phyloP scores from a whole-genome alignment of 1,284 basidiomycete genomes.

The Rhodotorula sp. region DNA sequence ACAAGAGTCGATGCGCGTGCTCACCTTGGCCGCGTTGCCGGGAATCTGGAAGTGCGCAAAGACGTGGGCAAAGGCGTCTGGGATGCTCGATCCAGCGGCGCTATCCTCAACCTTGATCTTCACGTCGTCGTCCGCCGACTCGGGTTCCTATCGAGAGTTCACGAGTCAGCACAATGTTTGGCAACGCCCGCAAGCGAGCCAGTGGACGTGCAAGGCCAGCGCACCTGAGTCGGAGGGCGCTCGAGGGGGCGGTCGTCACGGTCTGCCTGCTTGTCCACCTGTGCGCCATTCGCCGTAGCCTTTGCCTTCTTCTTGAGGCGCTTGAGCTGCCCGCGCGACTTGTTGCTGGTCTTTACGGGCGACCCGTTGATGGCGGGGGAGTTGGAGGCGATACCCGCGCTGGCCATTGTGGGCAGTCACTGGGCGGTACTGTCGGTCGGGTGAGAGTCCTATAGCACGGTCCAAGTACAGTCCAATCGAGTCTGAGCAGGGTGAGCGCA shows the following conservation, averaged over 20 bases:
- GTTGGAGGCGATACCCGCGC: neutral
- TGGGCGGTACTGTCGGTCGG: too few relatives aligned
- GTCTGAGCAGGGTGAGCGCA: too few relatives aligned
- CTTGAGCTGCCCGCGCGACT: conserved; percentile 45
- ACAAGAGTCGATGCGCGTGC: neutral
- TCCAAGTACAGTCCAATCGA: too few relatives aligned
- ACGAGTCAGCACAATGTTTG: neutral
- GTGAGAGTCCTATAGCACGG: too few relatives aligned
- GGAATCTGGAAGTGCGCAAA: conserved; percentile 45
- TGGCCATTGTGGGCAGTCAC: neutral
- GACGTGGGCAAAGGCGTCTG: conserved; percentile 43
- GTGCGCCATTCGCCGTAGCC: neutral
- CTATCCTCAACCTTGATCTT: conserved; percentile 27
- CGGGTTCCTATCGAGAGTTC: neutral
- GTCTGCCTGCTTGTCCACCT: too few relatives aligned
- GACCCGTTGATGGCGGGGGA: conserved; percentile 11
- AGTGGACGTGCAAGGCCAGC: neutral
- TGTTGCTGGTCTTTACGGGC: conserved; percentile 24
- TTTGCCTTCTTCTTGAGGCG: conserved; percentile 45
- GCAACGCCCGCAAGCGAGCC: too few relatives aligned
- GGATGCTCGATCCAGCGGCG: neutral
- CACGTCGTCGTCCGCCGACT: neutral
- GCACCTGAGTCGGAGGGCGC: conserved; percentile 5
- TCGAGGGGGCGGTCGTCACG: conserved; percentile 3
- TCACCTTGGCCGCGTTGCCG: conserved; percentile 12